A percentile compares a stretch with the other conserved stretches of the same genome.
phyloP scores from a whole-genome alignment of 331 rosid genomes.

The Pyracantha coccinea region DNA sequence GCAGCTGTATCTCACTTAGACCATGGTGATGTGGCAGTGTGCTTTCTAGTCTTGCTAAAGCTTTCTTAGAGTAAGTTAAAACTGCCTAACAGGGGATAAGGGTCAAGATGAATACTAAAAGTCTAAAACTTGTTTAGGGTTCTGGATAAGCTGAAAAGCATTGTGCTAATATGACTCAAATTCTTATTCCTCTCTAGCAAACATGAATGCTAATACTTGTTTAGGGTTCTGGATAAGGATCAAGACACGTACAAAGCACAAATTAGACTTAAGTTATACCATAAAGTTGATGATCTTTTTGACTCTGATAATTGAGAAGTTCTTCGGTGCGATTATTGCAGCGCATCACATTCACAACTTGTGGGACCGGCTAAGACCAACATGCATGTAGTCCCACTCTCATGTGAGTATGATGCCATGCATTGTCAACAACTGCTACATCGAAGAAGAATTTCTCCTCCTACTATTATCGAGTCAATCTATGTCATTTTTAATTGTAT shows the following conservation, averaged over 20 bases:
- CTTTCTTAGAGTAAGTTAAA: not conserved
- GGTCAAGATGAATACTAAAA: not conserved
- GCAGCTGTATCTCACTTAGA: not conserved
- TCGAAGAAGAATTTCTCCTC: not conserved
- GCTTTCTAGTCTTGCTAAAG: not conserved
- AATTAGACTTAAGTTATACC: too few species aligned
- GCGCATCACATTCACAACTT: too few species aligned
- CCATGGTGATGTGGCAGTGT: not conserved
- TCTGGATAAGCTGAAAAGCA: not conserved
- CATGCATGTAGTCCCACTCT: too few species aligned
- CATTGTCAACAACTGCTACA: too few species aligned
- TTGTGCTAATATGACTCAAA: not conserved
- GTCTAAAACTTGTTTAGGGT: not conserved
- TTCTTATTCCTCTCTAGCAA: not conserved
- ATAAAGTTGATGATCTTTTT: too few species aligned
- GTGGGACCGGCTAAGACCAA: too few species aligned
- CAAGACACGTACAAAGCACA: too few species aligned
- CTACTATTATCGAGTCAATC: not conserved
- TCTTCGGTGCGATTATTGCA: too few species aligned
- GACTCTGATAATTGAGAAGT: too few species aligned
- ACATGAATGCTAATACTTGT: too few species aligned
- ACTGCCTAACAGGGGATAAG: not conserved
- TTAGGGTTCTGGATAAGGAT: too few species aligned
- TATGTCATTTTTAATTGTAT: not conserved
- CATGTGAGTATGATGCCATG: too few species aligned